phyloP scores from a whole-genome alignment of 176 grass and related monocot genomes.

The Raddia guianensis region DNA sequence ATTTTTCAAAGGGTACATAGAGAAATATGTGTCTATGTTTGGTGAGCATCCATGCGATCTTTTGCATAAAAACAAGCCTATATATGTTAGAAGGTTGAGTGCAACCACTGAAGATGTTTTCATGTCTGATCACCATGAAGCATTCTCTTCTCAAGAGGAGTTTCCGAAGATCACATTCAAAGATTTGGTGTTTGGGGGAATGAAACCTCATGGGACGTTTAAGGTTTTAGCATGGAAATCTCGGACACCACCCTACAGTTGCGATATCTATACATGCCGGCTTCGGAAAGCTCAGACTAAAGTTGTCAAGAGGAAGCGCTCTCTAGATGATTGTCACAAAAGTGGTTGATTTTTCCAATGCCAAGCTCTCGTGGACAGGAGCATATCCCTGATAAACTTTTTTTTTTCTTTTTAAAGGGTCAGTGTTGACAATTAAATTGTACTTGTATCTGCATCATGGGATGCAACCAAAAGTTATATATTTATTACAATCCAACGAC shows the following conservation, averaged over 20 bases:
- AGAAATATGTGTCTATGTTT: not conserved
- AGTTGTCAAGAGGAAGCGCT: slow-evolving; percentile 18
- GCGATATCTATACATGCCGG: not conserved
- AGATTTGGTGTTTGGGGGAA: not conserved
- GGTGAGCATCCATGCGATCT: not conserved
- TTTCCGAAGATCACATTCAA: not conserved
- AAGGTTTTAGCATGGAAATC: not conserved
- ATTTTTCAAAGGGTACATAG: not conserved
- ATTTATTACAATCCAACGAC: no score
- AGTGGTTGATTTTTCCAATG: not conserved
- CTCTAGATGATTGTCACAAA: not conserved
- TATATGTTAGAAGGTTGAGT: not conserved
- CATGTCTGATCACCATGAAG: not conserved
- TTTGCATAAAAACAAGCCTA: not conserved
- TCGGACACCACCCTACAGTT: slow-evolving; percentile 13
- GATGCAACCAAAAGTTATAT: no score
- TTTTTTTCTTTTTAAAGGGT: no score
- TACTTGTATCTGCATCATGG: no score
- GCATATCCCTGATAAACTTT: not conserved
- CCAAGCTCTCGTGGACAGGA: not conserved
- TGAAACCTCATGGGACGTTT: not conserved
- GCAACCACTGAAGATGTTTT: not conserved
- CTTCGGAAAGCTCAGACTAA: not conserved
- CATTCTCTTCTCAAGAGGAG: not conserved
- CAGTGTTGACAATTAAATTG: no score